Conservation (phyloP, 257 asterid genomes). For the Rhazya stricta region DNA sequence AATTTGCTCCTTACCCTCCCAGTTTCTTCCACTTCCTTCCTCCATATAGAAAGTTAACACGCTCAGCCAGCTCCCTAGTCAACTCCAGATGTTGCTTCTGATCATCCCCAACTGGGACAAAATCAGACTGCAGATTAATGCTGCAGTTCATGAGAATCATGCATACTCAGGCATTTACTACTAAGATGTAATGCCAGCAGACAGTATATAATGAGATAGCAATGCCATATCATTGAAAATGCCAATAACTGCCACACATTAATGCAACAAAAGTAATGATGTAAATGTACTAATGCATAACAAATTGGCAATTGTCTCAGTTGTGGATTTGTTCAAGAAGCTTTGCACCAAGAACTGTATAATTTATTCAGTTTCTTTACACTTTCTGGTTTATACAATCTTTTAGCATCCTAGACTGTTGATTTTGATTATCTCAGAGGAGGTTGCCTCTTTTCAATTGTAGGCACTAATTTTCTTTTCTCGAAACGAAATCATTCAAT, state of each 20-base stretch:
- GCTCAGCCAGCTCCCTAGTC: slow-evolving; percentile 91
- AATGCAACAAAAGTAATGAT: background rate
- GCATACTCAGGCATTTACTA: slow-evolving; percentile 27
- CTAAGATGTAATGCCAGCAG: slow-evolving; percentile 12
- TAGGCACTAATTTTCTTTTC: background rate
- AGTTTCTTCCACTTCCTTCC: slow-evolving; percentile 96
- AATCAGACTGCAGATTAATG: slow-evolving; percentile 77
- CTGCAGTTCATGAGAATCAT: slow-evolving; percentile 36
- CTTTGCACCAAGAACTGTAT: background rate
- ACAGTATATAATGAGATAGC: background rate
- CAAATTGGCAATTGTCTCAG: background rate
- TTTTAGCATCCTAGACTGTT: background rate
- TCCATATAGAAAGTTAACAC: slow-evolving; percentile 79
- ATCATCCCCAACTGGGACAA: slow-evolving; percentile 98
- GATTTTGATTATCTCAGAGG: background rate
- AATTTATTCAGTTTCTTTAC: too few species aligned
- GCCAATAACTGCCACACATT: background rate
- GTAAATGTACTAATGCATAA: background rate
- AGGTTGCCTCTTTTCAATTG: too few species aligned
- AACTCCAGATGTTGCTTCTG: slow-evolving; percentile 97
- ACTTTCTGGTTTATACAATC: background rate
- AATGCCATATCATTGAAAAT: background rate
- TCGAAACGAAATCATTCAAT: background rate
- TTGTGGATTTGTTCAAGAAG: background rate
- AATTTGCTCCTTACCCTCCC: slow-evolving; percentile 69